These are phyloP conservation scores for Smallanthus sonchifolius DNA, from an alignment of 129 eudicot species.

Conservation along the genomic window DNA sequence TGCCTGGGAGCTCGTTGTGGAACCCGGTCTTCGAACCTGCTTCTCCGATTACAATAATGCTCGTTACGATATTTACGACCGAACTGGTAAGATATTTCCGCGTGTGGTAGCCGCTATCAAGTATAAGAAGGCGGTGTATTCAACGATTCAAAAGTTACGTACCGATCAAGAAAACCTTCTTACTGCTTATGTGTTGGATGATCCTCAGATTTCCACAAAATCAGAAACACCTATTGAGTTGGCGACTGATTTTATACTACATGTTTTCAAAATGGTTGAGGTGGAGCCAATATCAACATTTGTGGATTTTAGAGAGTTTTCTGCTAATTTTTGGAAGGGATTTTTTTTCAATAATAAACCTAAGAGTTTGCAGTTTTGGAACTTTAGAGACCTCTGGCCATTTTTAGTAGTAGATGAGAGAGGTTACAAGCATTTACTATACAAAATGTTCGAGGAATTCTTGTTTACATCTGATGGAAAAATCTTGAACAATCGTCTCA, in stretches of 20 bases:
- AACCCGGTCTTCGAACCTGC: conserved; percentile 64
- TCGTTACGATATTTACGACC: conserved; percentile 81
- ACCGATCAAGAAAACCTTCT: conserved; percentile 24
- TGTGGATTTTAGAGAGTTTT: conserved; percentile 68
- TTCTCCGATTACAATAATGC: conserved; percentile 89
- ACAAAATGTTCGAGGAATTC: conserved; percentile 67
- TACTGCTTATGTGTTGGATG: conserved; percentile 26
- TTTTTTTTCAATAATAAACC: no score
- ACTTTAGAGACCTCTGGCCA: no score
- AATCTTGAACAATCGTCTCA: conserved; percentile 63
- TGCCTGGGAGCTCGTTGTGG: conserved; percentile 68
- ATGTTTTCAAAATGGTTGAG: conserved; percentile 98
- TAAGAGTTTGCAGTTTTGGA: no score
- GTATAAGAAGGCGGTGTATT: conserved; percentile 84
- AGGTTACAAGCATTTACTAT: conserved; percentile 69
- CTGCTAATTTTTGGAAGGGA: conserved; percentile 25
- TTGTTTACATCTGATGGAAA: conserved; percentile 54
- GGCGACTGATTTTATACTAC: conserved; percentile 95
- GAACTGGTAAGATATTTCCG: conserved; percentile 84
- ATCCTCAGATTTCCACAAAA: conserved; percentile 25
- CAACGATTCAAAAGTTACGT: conserved; percentile 65
- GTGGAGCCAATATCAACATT: conserved; percentile 95
- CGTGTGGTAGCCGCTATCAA: conserved; percentile 71
- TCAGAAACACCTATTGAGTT: conserved; percentile 82
- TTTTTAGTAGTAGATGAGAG: conserved; percentile 88